Conservation (phyloP, 306 rosid genomes). For the Erythrophleum fordii region DNA sequence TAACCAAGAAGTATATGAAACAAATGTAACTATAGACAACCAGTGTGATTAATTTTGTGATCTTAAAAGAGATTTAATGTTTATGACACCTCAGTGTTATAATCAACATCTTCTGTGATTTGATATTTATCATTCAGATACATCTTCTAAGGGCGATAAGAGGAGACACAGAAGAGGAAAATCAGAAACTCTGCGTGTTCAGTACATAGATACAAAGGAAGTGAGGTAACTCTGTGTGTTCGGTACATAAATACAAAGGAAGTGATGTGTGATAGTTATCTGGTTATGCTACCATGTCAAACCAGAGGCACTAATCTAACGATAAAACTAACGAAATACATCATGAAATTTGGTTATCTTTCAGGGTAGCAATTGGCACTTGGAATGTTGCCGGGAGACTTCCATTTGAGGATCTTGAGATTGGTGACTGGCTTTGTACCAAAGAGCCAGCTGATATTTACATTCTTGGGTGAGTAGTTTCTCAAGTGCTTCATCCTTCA, state of each 20-base stretch:
- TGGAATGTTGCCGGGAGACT: conserved; percentile 93
- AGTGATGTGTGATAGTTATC: conserved; percentile 63
- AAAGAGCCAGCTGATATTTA: conserved; percentile 78
- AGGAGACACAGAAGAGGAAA: conserved; percentile 78
- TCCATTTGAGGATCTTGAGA: conserved; percentile 77
- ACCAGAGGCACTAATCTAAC: conserved; percentile 3
- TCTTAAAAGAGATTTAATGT: conserved; percentile 29
- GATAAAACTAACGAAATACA: conserved; percentile 30
- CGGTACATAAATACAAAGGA: conserved; percentile 91
- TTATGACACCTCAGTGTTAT: conserved; percentile 24
- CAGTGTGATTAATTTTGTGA: conserved; percentile 9
- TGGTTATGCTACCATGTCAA: conserved; percentile 23
- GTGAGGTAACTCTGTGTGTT: conserved; percentile 87
- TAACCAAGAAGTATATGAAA: not conserved
- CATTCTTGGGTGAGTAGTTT: conserved; percentile 77
- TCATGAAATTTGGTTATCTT: conserved; percentile 41
- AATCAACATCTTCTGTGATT: not conserved
- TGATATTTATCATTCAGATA: conserved; percentile 54
- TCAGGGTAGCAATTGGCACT: conserved; percentile 77
- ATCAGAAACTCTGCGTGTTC: conserved; percentile 88
- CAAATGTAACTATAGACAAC: not conserved
- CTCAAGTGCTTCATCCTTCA: conserved; percentile 17
- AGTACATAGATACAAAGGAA: conserved; percentile 88
- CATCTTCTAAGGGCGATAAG: conserved; percentile 49
- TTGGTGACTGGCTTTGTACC: conserved; percentile 80